Evolutionary conservation across 441 rosid genomes (phyloP).

Genomic region (Adansonia madagascariensis): DNA sequence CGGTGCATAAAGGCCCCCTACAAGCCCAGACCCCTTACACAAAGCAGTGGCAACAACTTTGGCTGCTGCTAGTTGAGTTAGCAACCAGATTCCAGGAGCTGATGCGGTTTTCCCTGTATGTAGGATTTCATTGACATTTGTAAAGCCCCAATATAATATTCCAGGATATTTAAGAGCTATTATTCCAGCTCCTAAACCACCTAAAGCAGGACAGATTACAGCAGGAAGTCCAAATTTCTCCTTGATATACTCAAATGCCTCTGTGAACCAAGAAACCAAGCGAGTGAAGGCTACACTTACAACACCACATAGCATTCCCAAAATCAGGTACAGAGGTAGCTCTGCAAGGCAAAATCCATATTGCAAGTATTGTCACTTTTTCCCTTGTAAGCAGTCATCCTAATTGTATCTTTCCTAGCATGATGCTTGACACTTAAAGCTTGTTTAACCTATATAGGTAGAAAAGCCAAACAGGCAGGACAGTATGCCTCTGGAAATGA

Average conservation of each 20-base stretch:
- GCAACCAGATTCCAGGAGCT: constrained; percentile 96
- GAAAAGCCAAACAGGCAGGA: constrained; percentile 1
- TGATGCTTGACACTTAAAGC: background rate
- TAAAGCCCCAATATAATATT: constrained; percentile 95
- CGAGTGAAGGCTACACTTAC: constrained; percentile 88
- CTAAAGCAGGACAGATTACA: constrained; percentile 92
- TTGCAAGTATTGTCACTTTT: background rate
- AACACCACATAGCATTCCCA: constrained; percentile 96
- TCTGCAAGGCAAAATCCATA: constrained; percentile 54
- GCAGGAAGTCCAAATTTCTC: constrained; percentile 82
- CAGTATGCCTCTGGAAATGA: background rate
- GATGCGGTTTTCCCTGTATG: constrained; percentile 96
- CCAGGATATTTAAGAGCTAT: constrained; percentile 98
- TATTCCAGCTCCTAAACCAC: constrained; percentile 94
- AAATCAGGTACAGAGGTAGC: constrained; percentile 86
- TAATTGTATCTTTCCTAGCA: background rate
- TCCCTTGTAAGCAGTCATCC: constrained; percentile 2
- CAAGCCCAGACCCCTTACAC: constrained; percentile 96
- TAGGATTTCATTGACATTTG: constrained; percentile 94
- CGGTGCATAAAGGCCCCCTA: constrained; percentile 95
- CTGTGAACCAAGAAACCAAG: constrained; percentile 84
- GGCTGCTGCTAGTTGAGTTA: constrained; percentile 76
- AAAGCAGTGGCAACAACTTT: constrained; percentile 95
- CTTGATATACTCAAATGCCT: constrained; percentile 72
- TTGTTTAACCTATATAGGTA: constrained; percentile 5